phyloP scores from a whole-genome alignment of 176 grass and related monocot species.

The Oryza glumipatula region DNA sequence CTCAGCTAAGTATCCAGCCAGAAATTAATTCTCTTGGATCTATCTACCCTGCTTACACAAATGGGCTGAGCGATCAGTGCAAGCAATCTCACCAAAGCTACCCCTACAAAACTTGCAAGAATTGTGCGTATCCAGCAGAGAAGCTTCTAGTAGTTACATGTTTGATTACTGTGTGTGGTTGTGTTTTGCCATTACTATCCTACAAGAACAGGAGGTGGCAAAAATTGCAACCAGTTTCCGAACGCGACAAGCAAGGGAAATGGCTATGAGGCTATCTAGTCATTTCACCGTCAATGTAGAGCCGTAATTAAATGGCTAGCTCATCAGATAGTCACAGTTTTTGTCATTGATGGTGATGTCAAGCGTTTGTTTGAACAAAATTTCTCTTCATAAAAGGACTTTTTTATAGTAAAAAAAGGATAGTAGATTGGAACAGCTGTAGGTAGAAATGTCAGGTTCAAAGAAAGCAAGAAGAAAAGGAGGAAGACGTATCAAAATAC shows the following conservation, averaged over 20 bases:
- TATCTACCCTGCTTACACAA: neutral
- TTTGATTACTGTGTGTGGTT: neutral
- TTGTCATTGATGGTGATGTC: neutral
- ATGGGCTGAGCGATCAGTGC: neutral
- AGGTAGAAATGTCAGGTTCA: neutral
- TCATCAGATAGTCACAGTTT: neutral
- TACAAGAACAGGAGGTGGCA: neutral
- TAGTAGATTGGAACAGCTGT: neutral
- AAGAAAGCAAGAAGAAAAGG: neutral
- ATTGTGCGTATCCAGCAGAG: neutral
- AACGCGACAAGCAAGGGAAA: slow-evolving; percentile 33
- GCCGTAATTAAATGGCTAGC: slow-evolving; percentile 12
- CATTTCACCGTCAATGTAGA: neutral
- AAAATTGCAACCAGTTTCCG: neutral
- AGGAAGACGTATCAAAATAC: slow-evolving; percentile 18
- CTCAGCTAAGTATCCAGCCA: neutral
- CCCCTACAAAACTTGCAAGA: neutral
- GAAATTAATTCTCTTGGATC: neutral
- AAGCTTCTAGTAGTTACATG: neutral
- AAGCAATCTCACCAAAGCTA: neutral
- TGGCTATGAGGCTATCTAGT: neutral
- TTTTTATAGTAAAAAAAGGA: neutral
- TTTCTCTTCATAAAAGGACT: neutral
- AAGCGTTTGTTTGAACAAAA: neutral
- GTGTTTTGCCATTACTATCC: neutral